Evolutionary conservation across 306 rosid species (phyloP), one percentile per base, ranked within the genome.

Genomic region (Canavalia gladiata): DNA sequence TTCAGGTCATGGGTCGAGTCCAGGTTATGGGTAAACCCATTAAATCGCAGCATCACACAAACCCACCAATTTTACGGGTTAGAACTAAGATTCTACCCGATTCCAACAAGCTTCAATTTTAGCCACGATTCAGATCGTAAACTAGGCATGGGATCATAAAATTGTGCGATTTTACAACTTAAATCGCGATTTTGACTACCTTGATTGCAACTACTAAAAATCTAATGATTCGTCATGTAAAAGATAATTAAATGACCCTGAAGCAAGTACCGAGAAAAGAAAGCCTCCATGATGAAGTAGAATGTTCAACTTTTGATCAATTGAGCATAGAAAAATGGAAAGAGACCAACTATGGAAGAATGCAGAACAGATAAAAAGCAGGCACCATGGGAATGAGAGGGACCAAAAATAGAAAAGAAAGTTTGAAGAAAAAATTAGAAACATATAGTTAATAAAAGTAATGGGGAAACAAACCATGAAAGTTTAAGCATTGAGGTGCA

Each of bases 201-300:
- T 18, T 18, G 25, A 49, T 30, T 77, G 5, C 31, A 71, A 18
- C 9, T 62, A 39, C 18, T 45, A 29, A 75, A 47, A 18, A 57
- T 50, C 79, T 75, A 78, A 58, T 77, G 35, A 74, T 42, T 65
- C 86, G 77, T 74, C 34, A 54, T 68, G 49, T 35, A 79, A 72
- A 49, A 42, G 46, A 12, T 34, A 10, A 58, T 78, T 60, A 3
- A 8, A 66, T 60, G 64, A 18, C 55, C 47, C 69, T 45, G 57
- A 78, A 49, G 33, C 33, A 73, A 66, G 71, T 28, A 71, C 69
- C 75, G 8, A 49, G 71, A 70, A 49, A 74, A 66, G 81, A 77
- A 42, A 55, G 84, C 4, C 37, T 8, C n/a, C 2, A 30, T 77
- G 80, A 68, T 35, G 87, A 82, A 54, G 73, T 4, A 7, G 66